Conservation (phyloP, 345 rosid genomes). For the Salix arbutifolia region DNA sequence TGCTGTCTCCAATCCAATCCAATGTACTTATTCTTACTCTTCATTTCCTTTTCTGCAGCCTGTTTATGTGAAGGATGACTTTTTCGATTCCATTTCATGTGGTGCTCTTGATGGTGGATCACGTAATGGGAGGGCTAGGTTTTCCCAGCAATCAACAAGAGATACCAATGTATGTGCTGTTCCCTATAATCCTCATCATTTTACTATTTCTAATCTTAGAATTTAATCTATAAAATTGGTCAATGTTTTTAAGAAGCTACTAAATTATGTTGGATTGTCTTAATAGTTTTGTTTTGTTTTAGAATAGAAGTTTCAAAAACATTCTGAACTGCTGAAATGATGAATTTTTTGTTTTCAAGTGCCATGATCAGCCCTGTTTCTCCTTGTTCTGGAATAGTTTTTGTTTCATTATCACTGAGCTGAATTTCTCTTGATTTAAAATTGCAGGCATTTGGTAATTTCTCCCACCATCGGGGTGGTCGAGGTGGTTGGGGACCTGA, state of each 20-base stretch:
- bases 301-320: background rate
- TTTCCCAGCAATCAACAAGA: slow-evolving; percentile 23
- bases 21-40: background rate
- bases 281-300: background rate
- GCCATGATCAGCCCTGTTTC: background rate
- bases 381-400: background rate
- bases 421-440: background rate
- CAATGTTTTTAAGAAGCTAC: background rate
- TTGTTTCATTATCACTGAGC: background rate
- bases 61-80: slow-evolving; percentile 37
- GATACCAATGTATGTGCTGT: slow-evolving; percentile 28
- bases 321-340: background rate
- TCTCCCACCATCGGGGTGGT: slow-evolving; percentile 12
- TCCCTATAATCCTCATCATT: background rate
- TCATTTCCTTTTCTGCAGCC: slow-evolving; percentile 16
- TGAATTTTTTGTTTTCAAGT: background rate
- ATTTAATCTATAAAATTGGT: background rate
- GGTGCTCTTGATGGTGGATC: slow-evolving; percentile 9
- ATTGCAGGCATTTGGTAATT: slow-evolving; percentile 29
- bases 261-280: background rate
- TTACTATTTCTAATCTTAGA: background rate
- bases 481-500: slow-evolving; percentile 16
- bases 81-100: slow-evolving; percentile 38
- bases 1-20: background rate
- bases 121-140: slow-evolving; percentile 17